phyloP scores from a whole-genome alignment of 495 filamentous ascomycete genomes.

The Hypomontagnella monticulosa region DNA sequence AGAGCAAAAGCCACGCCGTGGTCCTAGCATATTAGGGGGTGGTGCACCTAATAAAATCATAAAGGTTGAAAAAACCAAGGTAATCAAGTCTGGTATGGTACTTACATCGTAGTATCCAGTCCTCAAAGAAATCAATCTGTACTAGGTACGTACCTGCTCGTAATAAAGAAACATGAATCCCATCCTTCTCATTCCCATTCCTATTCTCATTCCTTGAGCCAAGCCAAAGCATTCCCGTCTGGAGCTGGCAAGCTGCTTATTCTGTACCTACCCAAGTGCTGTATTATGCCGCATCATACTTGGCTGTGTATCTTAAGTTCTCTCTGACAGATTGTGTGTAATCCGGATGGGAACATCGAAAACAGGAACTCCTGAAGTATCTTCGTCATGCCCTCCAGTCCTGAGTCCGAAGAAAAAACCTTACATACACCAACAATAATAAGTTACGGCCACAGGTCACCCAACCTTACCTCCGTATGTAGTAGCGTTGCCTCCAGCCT shows the following conservation, averaged over 20 bases:
- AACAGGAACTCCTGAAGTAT: conserved; percentile 17
- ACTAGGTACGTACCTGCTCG: conserved; percentile 8
- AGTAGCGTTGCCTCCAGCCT: neutral
- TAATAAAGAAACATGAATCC: conserved; percentile 4
- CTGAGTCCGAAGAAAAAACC: conserved; percentile 13
- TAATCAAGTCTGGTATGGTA: too few species aligned
- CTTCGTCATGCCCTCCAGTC: conserved; percentile 22
- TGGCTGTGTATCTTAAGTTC: neutral
- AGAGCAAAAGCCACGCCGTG: conserved; percentile 21
- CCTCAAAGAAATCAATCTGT: too few species aligned
- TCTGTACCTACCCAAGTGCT: conserved; percentile 1
- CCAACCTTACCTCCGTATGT: conserved; percentile 3
- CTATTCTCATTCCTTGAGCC: conserved; percentile 1
- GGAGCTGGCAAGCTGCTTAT: neutral
- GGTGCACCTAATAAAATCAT: conserved; percentile 30
- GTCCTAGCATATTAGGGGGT: conserved; percentile 26
- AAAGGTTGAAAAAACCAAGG: too few species aligned
- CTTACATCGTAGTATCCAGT: too few species aligned
- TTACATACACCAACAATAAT: conserved; percentile 4
- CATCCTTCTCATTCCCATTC: neutral
- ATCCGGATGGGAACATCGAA: conserved; percentile 13
- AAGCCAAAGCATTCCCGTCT: conserved; percentile 1
- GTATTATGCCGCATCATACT: neutral
- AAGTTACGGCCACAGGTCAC: neutral
- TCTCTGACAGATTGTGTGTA: neutral